phyloP scores from a whole-genome alignment of 495 filamentous ascomycete species.

The Letharia lupina region DNA sequence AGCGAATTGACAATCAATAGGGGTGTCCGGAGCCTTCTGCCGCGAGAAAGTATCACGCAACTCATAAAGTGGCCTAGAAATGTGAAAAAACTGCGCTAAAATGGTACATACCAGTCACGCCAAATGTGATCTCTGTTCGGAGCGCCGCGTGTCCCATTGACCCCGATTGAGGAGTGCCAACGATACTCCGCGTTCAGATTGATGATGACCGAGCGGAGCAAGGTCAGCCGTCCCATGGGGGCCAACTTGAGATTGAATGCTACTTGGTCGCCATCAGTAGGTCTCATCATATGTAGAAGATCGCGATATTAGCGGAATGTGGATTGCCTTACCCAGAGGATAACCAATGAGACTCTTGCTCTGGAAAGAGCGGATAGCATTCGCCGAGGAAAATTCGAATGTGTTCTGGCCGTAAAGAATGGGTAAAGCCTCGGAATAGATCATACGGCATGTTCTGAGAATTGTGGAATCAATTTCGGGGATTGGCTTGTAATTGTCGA shows the following conservation, averaged over 20 bases:
- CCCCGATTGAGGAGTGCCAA: slow-evolving; percentile 9
- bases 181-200: slow-evolving; percentile 20
- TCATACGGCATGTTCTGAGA: slow-evolving; percentile 19
- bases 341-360: slow-evolving; percentile 18
- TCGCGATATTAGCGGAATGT: background rate
- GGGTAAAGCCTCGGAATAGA: slow-evolving; percentile 22
- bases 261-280: slow-evolving; percentile 5
- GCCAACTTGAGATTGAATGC: slow-evolving; percentile 20
- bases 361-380: slow-evolving; percentile 21
- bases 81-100: background rate
- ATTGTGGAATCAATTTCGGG: slow-evolving; percentile 19
- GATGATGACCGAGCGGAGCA: slow-evolving; percentile 18
- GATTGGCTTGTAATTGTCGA: slow-evolving; percentile 22
- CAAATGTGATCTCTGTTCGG: slow-evolving; percentile 19
- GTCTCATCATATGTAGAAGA: background rate
- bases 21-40: background rate
- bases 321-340: slow-evolving; percentile 15
- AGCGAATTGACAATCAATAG: background rate
- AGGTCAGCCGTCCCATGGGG: slow-evolving; percentile 17
- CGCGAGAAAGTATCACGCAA: background rate
- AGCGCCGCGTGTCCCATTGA: slow-evolving; percentile 7
- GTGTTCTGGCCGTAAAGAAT: slow-evolving; percentile 23
- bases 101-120: slow-evolving; percentile 16
- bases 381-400: slow-evolving; percentile 20
- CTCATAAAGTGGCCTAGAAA: background rate